These are phyloP conservation scores for Yamadazyma insecticola DNA, from an alignment of 805 yeast genomes.

Conservation along the genomic window DNA sequence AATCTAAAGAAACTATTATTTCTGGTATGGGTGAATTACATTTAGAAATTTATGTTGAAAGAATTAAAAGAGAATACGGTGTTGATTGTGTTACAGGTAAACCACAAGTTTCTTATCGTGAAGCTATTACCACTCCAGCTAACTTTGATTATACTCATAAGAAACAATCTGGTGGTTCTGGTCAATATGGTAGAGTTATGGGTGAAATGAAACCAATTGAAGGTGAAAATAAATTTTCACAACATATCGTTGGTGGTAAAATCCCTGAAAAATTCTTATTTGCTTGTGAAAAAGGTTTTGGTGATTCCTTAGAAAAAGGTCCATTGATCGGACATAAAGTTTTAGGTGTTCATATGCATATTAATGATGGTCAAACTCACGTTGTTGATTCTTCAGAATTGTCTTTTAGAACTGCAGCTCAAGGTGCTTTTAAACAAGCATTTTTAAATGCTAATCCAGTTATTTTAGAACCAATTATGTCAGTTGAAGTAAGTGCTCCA, in stretches of 20 bases:
- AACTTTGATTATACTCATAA: slow-evolving; percentile 92
- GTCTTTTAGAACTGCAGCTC: slow-evolving; percentile 90
- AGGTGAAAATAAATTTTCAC: slow-evolving; percentile 70
- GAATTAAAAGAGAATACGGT: slow-evolving; percentile 96
- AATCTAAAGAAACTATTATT: slow-evolving; percentile 89
- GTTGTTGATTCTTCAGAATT: slow-evolving; percentile 95
- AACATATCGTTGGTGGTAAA: slow-evolving; percentile 94
- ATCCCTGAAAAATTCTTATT: slow-evolving; percentile 90
- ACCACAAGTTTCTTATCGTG: slow-evolving; percentile 98
- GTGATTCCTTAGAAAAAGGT: slow-evolving; percentile 92
- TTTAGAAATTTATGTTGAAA: slow-evolving; percentile 94
- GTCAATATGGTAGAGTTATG: slow-evolving; percentile 96
- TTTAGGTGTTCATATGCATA: slow-evolving; percentile 85
- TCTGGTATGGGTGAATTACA: slow-evolving; percentile 99
- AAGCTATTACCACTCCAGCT: slow-evolving; percentile 70
- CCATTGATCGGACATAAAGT: slow-evolving; percentile 95
- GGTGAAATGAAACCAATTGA: slow-evolving; percentile 69
- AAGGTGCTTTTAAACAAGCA: slow-evolving; percentile 88
- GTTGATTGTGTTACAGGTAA: slow-evolving; percentile 94
- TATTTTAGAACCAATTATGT: slow-evolving; percentile 94
- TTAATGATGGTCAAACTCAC: slow-evolving; percentile 96
- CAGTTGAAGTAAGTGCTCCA: slow-evolving; percentile 89
- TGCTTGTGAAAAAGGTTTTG: slow-evolving; percentile 95
- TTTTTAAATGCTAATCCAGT: slow-evolving; percentile 81
- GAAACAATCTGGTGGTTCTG: slow-evolving; percentile 99